These are phyloP conservation scores for Eucalyptus erythrocorys DNA, from an alignment of 345 rosid species.

Conservation along the genomic window DNA sequence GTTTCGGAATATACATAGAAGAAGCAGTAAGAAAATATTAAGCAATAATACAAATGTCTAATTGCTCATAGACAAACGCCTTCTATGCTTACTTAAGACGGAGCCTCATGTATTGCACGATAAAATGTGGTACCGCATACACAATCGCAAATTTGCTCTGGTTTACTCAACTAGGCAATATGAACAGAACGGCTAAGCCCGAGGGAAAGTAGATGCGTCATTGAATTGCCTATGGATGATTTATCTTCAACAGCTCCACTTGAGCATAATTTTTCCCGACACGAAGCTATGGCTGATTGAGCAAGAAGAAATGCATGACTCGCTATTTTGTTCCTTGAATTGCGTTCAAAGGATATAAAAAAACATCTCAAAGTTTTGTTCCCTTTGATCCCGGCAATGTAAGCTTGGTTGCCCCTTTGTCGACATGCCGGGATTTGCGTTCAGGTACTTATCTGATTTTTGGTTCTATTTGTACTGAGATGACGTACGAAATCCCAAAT, in stretches of 20 bases:
- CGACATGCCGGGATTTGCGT: not conserved
- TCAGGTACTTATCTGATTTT: not conserved
- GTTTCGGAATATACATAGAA: not conserved
- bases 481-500: not conserved
- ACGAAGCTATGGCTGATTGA: not conserved
- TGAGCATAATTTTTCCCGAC: not conserved
- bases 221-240: not conserved
- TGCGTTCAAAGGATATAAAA: not conserved
- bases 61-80: too few species aligned
- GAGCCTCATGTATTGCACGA: not conserved
- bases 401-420: not conserved
- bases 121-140: not conserved
- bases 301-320: not conserved
- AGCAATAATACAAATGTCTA: too few species aligned
- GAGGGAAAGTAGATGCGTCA: not conserved
- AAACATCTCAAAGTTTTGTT: not conserved
- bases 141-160: not conserved
- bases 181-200: not conserved
- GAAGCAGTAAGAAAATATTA: not conserved
- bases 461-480: not conserved
- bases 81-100: not conserved
- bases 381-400: not conserved
- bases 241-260: not conserved
- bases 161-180: not conserved
- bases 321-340: not conserved